Conservation (phyloP, 768 basidiomycete species). For the Lactarius pseudohatsudake region DNA sequence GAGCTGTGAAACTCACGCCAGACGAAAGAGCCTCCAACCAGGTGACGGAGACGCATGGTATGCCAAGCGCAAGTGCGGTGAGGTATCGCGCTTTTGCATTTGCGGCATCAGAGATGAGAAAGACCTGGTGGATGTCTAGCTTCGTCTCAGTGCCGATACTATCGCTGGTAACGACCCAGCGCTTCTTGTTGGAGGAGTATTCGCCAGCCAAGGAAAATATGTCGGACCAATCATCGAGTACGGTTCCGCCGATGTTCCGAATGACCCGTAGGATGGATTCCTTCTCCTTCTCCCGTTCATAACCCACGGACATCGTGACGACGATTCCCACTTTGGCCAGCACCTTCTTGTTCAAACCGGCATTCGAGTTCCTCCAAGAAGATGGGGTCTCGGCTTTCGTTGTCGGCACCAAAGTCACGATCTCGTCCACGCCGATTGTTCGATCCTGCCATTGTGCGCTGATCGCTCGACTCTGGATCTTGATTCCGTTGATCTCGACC, state of each 20-base stretch:
- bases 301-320: slow-evolving; percentile 49
- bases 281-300: slow-evolving; percentile 43
- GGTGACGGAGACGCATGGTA: slow-evolving; percentile 69
- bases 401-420: slow-evolving; percentile 46
- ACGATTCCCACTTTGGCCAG: slow-evolving; percentile 55
- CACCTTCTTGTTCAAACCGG: slow-evolving; percentile 36
- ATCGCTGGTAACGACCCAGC: slow-evolving; percentile 52
- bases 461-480: slow-evolving; percentile 53
- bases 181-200: slow-evolving; percentile 42
- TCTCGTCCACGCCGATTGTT: slow-evolving; percentile 40
- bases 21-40: slow-evolving; percentile 51
- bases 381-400: slow-evolving; percentile 43
- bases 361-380: slow-evolving; percentile 48
- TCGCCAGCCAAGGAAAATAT: slow-evolving; percentile 58
- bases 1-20: slow-evolving; percentile 30
- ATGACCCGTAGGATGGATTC: slow-evolving; percentile 45
- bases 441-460: slow-evolving; percentile 55
- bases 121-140: slow-evolving; percentile 51
- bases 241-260: slow-evolving; percentile 50
- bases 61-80: slow-evolving; percentile 78
- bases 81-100: slow-evolving; percentile 79
- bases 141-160: slow-evolving; percentile 50
- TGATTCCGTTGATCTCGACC: slow-evolving; percentile 42
- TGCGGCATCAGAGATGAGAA: slow-evolving; percentile 64
- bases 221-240: slow-evolving; percentile 62